phyloP scores from a whole-genome alignment of 768 basidiomycete species.

The Auricularia sp. region DNA sequence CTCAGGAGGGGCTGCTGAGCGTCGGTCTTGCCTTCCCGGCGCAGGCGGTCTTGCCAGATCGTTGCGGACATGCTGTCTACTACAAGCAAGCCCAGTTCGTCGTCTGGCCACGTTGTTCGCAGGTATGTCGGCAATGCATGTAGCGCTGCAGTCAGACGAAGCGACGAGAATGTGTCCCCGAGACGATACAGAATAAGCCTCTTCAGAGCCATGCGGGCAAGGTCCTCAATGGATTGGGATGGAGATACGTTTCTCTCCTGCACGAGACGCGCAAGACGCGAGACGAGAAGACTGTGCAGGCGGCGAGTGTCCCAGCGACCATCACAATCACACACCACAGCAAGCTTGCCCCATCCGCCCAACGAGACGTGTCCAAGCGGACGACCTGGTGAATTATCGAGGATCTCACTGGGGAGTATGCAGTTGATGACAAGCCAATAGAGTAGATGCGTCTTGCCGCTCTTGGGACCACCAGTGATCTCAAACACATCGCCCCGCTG shows the following conservation, averaged over 20 bases:
- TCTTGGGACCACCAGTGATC: conserved; percentile 62
- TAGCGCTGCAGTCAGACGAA: background rate
- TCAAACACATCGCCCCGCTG: conserved; percentile 57
- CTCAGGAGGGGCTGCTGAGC: background rate
- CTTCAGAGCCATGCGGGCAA: background rate
- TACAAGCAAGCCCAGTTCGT: background rate
- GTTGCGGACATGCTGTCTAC: background rate
- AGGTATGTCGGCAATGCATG: background rate
- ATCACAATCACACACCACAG: conserved; percentile 63
- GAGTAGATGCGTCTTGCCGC: conserved; percentile 73
- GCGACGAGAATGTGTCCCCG: background rate
- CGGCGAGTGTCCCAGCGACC: conserved; percentile 48
- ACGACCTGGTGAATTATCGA: background rate
- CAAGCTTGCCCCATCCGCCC: conserved; percentile 57
- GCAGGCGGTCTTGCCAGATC: background rate
- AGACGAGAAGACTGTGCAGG: conserved; percentile 22
- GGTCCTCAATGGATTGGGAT: background rate
- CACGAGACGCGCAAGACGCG: background rate
- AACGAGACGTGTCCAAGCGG: conserved; percentile 21
- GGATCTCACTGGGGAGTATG: conserved; percentile 34
- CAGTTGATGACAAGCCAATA: conserved; percentile 53
- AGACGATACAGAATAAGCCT: background rate
- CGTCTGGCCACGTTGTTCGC: background rate
- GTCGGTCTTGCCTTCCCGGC: background rate
- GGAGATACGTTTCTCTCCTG: background rate